Evolutionary conservation across 2,329 filamentous ascomycete species (phyloP), one percentile per base, ranked within the genome.

Genomic region (Ceratocystis huliohia): DNA sequence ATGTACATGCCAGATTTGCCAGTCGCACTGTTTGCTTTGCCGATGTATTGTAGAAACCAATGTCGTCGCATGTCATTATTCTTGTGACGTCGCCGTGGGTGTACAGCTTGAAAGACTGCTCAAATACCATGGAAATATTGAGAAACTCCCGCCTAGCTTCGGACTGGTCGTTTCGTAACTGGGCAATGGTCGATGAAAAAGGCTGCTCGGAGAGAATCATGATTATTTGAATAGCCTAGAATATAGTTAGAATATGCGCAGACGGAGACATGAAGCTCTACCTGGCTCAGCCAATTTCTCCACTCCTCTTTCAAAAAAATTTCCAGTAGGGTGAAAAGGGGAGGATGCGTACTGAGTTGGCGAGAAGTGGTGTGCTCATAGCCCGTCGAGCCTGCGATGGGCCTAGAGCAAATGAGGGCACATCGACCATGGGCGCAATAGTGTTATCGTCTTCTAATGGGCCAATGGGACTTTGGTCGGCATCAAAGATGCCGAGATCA

Each of bases 301-400:
- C 25, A 25, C 25, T 20, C 20, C 22, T 15, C 48, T 25, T 53
- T n/a, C 20, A 28, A 28, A 64, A 64, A 15, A 22, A 48, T 46
- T n/a, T 6, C 20, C 5, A 22, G 20, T n/a, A n/a, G 37, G 10
- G 22, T 20, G 41, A 30, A 17, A 30, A 56, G 17, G 17, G 25
- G 25, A n/a, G n/a, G 45, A 20, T 66, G 73, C 76, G 68, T 73
- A 79, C 77, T 70, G 78, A 69, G 69, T 76, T 78, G 10, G 75
- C 76, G 33, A 79, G 74, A 70, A 76, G 73, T 70, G 76, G 72
- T 30, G 75, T 68, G 65, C 74, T 78, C 65, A 73, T 73, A 50
- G 73, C 72, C 68, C 74, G 75, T 68, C 78, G 71, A 68, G 74
- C 76, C 66, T 74, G 74, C 33, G 73, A 69, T 25, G 77, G 76